Conservation (phyloP, 1,139 yeast species). For the Blastobotrys petasosporus region DNA sequence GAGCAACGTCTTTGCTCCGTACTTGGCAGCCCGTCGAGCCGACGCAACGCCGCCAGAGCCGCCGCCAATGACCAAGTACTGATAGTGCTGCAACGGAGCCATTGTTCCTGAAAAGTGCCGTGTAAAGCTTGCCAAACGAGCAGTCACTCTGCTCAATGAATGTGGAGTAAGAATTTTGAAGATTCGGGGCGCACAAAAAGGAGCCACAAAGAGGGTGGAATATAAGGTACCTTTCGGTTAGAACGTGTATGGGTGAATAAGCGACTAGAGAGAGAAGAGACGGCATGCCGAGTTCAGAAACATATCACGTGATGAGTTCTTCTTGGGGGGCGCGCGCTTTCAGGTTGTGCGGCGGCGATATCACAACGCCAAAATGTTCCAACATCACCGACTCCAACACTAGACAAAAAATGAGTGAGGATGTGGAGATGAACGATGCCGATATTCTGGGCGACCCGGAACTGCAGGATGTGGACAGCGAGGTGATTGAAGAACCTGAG, state of each 20-base stretch:
- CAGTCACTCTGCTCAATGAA: too few relatives aligned
- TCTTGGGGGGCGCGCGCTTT: too few relatives aligned
- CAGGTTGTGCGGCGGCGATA: too few relatives aligned
- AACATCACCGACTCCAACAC: background rate
- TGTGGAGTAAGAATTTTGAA: too few relatives aligned
- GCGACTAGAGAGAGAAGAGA: too few relatives aligned
- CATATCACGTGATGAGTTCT: too few relatives aligned
- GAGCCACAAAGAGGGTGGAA: too few relatives aligned
- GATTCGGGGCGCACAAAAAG: too few relatives aligned
- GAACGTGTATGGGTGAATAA: too few relatives aligned
- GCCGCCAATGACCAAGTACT: slow-evolving; percentile 94
- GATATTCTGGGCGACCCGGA: slow-evolving; percentile 6
- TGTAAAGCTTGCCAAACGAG: background rate
- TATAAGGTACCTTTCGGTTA: too few relatives aligned
- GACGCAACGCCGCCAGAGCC: slow-evolving; percentile 99
- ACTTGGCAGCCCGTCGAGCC: slow-evolving; percentile 90
- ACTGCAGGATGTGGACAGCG: slow-evolving; percentile 8
- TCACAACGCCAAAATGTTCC: background rate
- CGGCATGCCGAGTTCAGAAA: too few relatives aligned
- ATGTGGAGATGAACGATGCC: slow-evolving; percentile 21
- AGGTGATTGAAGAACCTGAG: slow-evolving; percentile 9
- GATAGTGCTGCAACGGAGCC: slow-evolving; percentile 64
- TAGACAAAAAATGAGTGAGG: slow-evolving; percentile 14
- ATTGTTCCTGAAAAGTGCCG: slow-evolving; percentile 29
- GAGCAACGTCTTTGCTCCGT: slow-evolving; percentile 82